Evolutionary conservation across 208 protist genomes (phyloP).

Genomic region (Naegleria gruberi): DNA sequence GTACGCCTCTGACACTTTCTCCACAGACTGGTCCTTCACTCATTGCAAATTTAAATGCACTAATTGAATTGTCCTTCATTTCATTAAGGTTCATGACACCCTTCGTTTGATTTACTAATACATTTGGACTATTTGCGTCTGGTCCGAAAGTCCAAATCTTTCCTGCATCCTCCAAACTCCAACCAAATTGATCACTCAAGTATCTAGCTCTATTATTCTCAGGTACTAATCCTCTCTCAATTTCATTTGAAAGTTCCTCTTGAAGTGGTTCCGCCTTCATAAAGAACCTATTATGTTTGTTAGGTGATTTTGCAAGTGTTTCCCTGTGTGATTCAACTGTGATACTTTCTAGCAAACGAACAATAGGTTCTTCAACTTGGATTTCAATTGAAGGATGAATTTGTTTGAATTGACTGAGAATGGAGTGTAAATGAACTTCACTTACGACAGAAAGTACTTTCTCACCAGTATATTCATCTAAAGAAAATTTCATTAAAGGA

Average conservation of each 20-base stretch:
- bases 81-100: constrained; percentile 48
- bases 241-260: constrained; percentile 38
- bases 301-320: constrained; percentile 77
- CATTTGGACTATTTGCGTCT: constrained; percentile 36
- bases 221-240: constrained; percentile 30
- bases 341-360: no score
- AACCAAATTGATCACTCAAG: constrained; percentile 55
- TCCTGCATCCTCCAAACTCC: constrained; percentile 43
- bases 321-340: constrained; percentile 96
- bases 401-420: no score
- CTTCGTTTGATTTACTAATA: constrained; percentile 46
- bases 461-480: no score
- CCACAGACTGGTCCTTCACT: constrained; percentile 45
- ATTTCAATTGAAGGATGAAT: no score
- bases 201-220: constrained; percentile 42
- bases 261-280: constrained; percentile 37
- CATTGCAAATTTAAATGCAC: constrained; percentile 41
- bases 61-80: constrained; percentile 36
- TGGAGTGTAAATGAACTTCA: no score
- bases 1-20: constrained; percentile 44
- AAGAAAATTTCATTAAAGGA: no score
- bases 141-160: constrained; percentile 40
- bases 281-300: constrained; percentile 55
- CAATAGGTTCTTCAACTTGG: no score
- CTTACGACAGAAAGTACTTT: no score